Evolutionary conservation across 208 protist genomes (phyloP).

Genomic region (Tritrichomonas foetus): DNA sequence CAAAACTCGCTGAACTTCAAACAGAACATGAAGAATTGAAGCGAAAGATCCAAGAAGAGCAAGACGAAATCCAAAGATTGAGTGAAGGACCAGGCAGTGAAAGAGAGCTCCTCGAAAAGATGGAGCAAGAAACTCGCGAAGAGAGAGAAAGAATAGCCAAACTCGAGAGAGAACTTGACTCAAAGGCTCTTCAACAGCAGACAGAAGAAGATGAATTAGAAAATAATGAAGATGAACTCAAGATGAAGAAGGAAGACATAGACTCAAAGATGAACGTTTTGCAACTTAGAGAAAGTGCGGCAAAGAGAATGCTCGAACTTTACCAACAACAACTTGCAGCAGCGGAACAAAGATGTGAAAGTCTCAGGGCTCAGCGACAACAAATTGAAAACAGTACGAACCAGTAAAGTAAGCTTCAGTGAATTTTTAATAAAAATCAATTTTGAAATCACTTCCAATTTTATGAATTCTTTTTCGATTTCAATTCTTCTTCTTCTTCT

Average conservation of each 20-base stretch:
- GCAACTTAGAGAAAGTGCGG: neutral
- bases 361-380: neutral
- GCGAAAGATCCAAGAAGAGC: neutral
- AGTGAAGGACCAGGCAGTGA: constrained; percentile 7
- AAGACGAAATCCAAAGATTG: neutral
- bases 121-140: constrained; percentile 7
- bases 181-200: neutral
- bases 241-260: neutral
- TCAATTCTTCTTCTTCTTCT: too few species aligned
- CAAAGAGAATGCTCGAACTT: neutral
- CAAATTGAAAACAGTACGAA: neutral
- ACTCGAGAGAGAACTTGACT: neutral
- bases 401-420: too few species aligned
- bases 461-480: too few species aligned
- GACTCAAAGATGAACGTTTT: neutral
- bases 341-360: neutral
- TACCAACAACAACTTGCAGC: neutral
- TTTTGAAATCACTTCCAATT: too few species aligned
- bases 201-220: neutral
- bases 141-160: neutral
- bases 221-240: neutral
- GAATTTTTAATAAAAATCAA: too few species aligned
- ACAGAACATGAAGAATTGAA: neutral
- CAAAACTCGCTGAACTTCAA: neutral
- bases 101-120: neutral